Conservation (phyloP, 345 rosid species). For the Acer yangbiense region DNA sequence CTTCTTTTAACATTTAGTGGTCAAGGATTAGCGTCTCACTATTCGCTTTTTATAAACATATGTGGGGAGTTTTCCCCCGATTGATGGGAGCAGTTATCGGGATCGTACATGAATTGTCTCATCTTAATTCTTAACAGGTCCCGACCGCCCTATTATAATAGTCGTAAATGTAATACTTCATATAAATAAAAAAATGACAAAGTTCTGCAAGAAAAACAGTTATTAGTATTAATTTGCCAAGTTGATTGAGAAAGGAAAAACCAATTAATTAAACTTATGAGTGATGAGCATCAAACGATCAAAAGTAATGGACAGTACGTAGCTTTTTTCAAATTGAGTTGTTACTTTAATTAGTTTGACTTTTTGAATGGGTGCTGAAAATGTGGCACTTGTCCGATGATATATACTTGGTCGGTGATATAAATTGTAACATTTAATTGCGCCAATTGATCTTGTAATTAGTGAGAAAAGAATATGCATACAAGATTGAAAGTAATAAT, state of each 20-base stretch:
- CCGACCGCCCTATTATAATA: no score
- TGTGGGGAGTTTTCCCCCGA: no score
- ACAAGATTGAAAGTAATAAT: slow-evolving; percentile 12
- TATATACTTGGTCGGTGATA: not conserved
- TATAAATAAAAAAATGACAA: not conserved
- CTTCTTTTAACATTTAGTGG: no score
- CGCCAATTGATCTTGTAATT: not conserved
- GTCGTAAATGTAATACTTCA: no score
- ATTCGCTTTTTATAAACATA: no score
- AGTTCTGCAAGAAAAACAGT: not conserved
- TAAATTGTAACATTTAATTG: not conserved
- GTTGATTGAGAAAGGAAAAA: not conserved
- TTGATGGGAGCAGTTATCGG: no score
- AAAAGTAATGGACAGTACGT: not conserved
- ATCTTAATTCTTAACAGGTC: no score
- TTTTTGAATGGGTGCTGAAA: not conserved
- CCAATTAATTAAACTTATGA: not conserved
- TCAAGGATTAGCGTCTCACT: no score
- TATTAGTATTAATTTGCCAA: not conserved
- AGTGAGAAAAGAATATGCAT: slow-evolving; percentile 24
- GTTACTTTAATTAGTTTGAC: not conserved
- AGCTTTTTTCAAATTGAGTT: not conserved
- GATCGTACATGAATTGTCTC: no score
- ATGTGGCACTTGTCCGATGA: not conserved
- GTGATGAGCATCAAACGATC: not conserved